These are phyloP conservation scores for Lathyrus sativus DNA, from an alignment of 306 rosid species.

Conservation along the genomic window DNA sequence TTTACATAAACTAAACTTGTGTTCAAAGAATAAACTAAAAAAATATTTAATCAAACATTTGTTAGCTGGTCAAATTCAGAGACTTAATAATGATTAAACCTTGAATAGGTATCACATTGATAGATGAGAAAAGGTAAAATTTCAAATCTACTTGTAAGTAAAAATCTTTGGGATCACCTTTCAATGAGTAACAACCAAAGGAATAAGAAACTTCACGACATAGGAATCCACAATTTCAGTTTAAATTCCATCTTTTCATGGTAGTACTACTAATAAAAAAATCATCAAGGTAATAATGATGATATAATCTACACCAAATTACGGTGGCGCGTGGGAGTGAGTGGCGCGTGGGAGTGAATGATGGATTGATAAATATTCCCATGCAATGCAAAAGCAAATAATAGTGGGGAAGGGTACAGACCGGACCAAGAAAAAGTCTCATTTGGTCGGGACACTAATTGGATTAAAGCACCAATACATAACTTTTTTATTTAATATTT, in stretches of 20 bases:
- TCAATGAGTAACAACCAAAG: slow-evolving; percentile 14
- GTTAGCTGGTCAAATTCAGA: too few relatives aligned
- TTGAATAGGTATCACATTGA: neutral
- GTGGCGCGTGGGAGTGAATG: slow-evolving; percentile 44
- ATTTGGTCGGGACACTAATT: slow-evolving; percentile 45
- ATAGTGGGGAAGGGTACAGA: slow-evolving; percentile 44
- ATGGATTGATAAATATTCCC: slow-evolving; percentile 20
- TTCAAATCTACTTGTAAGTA: neutral
- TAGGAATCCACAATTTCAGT: slow-evolving; percentile 23
- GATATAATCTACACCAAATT: neutral
- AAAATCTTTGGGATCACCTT: slow-evolving; percentile 19
- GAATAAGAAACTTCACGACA: slow-evolving; percentile 16
- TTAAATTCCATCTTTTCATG: slow-evolving; percentile 10
- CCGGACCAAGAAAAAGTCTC: slow-evolving; percentile 49
- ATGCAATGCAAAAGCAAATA: slow-evolving; percentile 31
- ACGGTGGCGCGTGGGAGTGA: slow-evolving; percentile 43
- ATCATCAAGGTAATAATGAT: neutral
- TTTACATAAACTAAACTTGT: too few relatives aligned
- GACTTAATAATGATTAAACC: too few relatives aligned
- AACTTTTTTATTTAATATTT: slow-evolving; percentile 15
- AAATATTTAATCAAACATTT: too few relatives aligned
- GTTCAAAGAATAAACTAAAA: too few relatives aligned
- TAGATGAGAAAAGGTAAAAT: neutral
- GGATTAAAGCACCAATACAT: slow-evolving; percentile 37
- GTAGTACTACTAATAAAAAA: neutral